Percentiles rank a stretch among this genome's conserved stretches.
Conservation (phyloP, 176 grass and related monocot species). For the Oryza officinalis region DNA sequence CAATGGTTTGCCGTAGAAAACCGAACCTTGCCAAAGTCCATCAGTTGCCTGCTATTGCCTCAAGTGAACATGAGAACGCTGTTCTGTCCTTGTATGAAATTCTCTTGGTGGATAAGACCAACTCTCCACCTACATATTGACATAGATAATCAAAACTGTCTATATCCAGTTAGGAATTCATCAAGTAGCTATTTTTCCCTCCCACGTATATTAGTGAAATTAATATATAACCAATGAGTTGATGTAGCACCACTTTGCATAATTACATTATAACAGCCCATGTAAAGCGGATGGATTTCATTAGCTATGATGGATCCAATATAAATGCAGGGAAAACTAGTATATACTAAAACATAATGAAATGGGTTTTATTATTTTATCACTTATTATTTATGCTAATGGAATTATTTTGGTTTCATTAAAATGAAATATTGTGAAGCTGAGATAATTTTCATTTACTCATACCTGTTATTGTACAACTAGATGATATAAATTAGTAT, state of each 20-base stretch:
- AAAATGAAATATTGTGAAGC: not conserved
- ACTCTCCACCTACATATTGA: not conserved
- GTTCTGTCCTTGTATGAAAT: not conserved
- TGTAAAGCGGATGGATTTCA: constrained; percentile 12
- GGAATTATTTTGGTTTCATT: constrained; percentile 11
- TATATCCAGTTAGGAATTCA: constrained; percentile 6
- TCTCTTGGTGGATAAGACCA: constrained; percentile 3
- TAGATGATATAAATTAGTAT: not conserved
- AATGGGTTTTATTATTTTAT: not conserved
- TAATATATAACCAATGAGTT: not conserved
- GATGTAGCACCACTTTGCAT: not conserved
- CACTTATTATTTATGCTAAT: not conserved
- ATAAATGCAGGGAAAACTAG: constrained; percentile 1
- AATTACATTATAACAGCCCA: not conserved
- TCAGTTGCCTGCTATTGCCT: not conserved
- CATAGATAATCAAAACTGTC: not conserved
- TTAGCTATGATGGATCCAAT: not conserved
- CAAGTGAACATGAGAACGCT: not conserved
- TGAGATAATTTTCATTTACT: not conserved
- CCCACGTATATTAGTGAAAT: not conserved
- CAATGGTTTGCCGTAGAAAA: not conserved
- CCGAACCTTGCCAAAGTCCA: constrained; percentile 16
- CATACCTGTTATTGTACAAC: not conserved
- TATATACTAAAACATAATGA: not conserved
- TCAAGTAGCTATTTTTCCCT: not conserved